Evolutionary conservation across 169 alveolate genomes (phyloP), one percentile per base, ranked within the genome.

Genomic region (Eimeria maxima): DNA sequence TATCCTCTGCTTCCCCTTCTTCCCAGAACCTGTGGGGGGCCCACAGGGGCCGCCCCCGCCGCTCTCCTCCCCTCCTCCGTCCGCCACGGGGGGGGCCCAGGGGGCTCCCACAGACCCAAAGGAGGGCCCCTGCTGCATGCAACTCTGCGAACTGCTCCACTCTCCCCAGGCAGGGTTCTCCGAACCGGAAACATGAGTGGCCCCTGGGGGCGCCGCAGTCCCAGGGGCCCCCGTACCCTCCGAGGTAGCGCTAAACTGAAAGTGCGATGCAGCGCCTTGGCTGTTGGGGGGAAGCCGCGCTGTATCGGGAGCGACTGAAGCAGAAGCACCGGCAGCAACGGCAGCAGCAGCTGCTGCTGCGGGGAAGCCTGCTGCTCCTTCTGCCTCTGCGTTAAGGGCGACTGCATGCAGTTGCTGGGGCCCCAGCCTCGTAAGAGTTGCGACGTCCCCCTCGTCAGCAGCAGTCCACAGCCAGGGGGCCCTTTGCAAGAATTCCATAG

Each of bases 321-420:
- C 69, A 60, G 69, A 18, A 33, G 92, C 76, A 24, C 76, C 42
- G 27, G 67, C 80, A 27, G 80, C 50, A 7, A 80, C 65, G 2
- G 93, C 60, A 38, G 76, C 60, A 10, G 80, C 60, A 1, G 50
- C 60, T 6, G 93, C 93, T 29, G 93, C 93, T 27, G 80, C 93
- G 38, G 93, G 80, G 65, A 86, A 86, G 7, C 93, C 90, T 50
- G 71, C 90, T n/a, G 90, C 90, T 33, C 90, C 90, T 33, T 44
- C 90, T 5, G 71, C 53, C 47, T 81, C 90, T 57, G 71, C 24
- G 44, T 57, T 20, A 24, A n/a, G 47, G 6, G 90, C 65, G 24
- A 81, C 47, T 10, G 90, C 65, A 22, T 22, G 71, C 33, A 81
- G 47, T 71, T 81, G 90, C 90, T 81, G 90, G 71, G 71, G 90